A percentile compares a stretch with the other conserved stretches of the same genome.
phyloP scores from a whole-genome alignment of 1,284 basidiomycete species.

The Singerocomus rubriflavus region DNA sequence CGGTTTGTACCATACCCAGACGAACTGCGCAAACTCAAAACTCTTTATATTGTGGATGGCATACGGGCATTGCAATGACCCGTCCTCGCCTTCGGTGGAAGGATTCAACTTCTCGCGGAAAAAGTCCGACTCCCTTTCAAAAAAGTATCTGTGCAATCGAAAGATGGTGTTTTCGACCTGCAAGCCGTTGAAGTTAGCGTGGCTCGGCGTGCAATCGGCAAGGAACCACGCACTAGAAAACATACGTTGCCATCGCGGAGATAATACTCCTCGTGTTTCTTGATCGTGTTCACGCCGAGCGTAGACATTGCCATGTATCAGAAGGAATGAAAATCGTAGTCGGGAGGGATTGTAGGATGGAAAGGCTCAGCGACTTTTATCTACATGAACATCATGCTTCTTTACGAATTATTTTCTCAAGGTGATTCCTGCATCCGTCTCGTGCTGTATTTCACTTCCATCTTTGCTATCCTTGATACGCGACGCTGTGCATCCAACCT shows the following conservation, averaged over 20 bases:
- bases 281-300: not conserved
- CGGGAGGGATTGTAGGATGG: not conserved
- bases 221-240: constrained; percentile 18
- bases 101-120: constrained; percentile 39
- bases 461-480: not conserved
- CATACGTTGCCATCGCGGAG: constrained; percentile 20
- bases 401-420: constrained; percentile 13
- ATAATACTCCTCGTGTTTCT: constrained; percentile 14
- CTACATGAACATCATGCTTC: constrained; percentile 7
- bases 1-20: constrained; percentile 74
- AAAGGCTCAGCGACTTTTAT: constrained; percentile 16
- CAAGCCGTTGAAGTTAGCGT: not conserved
- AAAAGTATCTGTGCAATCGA: constrained; percentile 62
- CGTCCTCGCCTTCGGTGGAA: constrained; percentile 32
- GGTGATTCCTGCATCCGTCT: constrained; percentile 5
- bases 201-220: not conserved
- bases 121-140: constrained; percentile 56
- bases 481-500: not conserved
- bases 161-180: constrained; percentile 52
- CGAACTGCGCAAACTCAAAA: constrained; percentile 54
- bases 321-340: not conserved
- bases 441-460: constrained; percentile 12
- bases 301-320: constrained; percentile 4
- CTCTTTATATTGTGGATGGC: constrained; percentile 35
- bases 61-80: constrained; percentile 36